Evolutionary conservation across 192 early-diverging fungal genomes (phyloP), one percentile per base, ranked within the genome.

Genomic region (Pilobolus umbonatus): DNA sequence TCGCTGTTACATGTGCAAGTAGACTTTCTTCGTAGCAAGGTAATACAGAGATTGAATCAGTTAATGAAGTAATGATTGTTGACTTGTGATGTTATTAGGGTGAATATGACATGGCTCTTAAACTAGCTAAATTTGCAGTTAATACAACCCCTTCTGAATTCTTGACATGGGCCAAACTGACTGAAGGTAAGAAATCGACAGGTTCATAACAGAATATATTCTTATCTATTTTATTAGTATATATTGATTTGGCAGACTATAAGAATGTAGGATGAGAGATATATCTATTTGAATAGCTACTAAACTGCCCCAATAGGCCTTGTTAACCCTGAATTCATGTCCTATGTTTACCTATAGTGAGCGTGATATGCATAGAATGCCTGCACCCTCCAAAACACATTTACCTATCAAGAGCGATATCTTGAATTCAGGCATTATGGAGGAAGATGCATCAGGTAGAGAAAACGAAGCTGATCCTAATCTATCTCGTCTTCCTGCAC

Each of bases 341-440:
- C 97, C 97, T 9, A 99, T 99, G 97, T 98, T 96, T 66, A 93
- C 95, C 0, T 95, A 84, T 69, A 82, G 82, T 38, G 90, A 92
- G 63, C 78, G 83, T 48, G 94, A 97, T 61, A 75, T 88, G 64
- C 93, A 92, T 51, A 86, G 93, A 28, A 93, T 96, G 87, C 95
- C 93, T 12, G 71, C 88, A 11, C 93, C 93, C 6, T 84, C 87
- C 10, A 85, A 91, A 44, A 86, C 88, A n/a, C 92, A 97, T 73
- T 77, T 96, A 30, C 93, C 95, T 6, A 81, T 97, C 50, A 90
- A 90, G 57, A 80, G 80, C 7, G 94, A 95, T 42, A 80, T 90
- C 24, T 53, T 77, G 17, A 82, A 71, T 38, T 69, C 78, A 1
- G 73, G 76, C 25, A 64, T 80, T 30, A 78, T 84, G 42, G 83